Conservation (phyloP, 176 grass and related monocot species). For the Aegilops speltoides region DNA sequence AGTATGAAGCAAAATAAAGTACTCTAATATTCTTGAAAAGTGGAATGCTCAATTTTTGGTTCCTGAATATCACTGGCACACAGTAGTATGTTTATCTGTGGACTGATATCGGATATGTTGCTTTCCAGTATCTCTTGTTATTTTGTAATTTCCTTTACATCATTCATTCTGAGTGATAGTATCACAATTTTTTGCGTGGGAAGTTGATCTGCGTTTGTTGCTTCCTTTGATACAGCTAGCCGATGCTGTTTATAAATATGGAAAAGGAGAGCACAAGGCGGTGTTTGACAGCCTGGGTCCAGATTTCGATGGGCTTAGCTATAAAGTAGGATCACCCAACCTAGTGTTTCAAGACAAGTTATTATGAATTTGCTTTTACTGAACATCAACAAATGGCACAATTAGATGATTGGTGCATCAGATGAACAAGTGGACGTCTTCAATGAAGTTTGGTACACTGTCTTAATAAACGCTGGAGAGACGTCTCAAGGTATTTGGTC, state of each 20-base stretch:
- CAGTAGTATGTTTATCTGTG: neutral
- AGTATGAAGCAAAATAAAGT: neutral
- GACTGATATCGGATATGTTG: slow-evolving; percentile 1
- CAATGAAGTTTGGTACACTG: slow-evolving; percentile 73
- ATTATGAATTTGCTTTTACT: neutral
- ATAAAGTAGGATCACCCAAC: slow-evolving; percentile 49
- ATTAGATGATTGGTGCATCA: slow-evolving; percentile 82
- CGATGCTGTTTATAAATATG: slow-evolving; percentile 66
- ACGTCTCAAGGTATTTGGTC: slow-evolving; percentile 44
- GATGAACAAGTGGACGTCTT: slow-evolving; percentile 85
- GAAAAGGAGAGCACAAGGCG: slow-evolving; percentile 53
- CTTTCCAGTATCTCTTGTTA: neutral
- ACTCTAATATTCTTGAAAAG: neutral
- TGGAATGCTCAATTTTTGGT: neutral
- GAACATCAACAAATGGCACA: slow-evolving; percentile 6
- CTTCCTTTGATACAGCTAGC: slow-evolving; percentile 48
- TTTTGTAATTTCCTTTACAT: neutral
- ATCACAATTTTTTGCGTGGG: neutral
- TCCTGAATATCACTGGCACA: neutral
- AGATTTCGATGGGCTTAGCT: slow-evolving; percentile 54
- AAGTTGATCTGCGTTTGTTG: slow-evolving; percentile 13
- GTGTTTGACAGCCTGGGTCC: slow-evolving; percentile 61
- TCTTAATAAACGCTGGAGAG: slow-evolving; percentile 47
- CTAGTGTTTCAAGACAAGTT: neutral
- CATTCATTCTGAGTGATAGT: neutral